These are phyloP conservation scores for Gossypium longicalyx DNA, from an alignment of 345 rosid species.

Conservation along the genomic window DNA sequence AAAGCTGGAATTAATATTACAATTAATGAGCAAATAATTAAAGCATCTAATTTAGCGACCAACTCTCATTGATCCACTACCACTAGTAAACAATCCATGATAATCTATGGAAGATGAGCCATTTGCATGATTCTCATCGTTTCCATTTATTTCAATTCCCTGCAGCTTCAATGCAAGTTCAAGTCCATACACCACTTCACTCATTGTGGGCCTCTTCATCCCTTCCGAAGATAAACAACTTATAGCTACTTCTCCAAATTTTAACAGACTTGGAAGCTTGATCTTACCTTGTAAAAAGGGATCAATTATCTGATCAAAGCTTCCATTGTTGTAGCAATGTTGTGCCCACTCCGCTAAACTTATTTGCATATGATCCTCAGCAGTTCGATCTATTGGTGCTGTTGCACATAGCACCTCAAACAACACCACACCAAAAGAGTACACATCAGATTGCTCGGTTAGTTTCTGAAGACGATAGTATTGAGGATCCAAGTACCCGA, in stretches of 20 bases:
- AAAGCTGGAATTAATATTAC: neutral
- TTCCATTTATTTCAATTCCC: slow-evolving; percentile 12
- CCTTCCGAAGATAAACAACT: slow-evolving; percentile 34
- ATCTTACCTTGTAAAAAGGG: slow-evolving; percentile 22
- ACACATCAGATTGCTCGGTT: neutral
- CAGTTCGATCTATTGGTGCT: slow-evolving; percentile 32
- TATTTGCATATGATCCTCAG: slow-evolving; percentile 23
- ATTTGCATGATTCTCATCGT: neutral
- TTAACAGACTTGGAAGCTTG: slow-evolving; percentile 23
- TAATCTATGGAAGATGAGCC: neutral
- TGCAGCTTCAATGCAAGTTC: slow-evolving; percentile 27
- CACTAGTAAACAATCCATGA: neutral
- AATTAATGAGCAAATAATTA: neutral
- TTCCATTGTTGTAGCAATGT: slow-evolving; percentile 38
- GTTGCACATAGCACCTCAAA: slow-evolving; percentile 14
- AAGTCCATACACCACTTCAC: slow-evolving; percentile 40
- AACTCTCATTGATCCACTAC: neutral
- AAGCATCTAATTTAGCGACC: neutral
- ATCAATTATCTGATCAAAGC: slow-evolving; percentile 29
- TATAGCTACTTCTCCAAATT: slow-evolving; percentile 30
- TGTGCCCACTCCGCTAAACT: slow-evolving; percentile 30
- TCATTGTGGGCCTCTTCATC: slow-evolving; percentile 29
- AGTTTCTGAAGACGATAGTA: neutral
- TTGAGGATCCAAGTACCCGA: neutral
- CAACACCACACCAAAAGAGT: neutral